phyloP scores from a whole-genome alignment of 495 filamentous ascomycete genomes.

The Immersiella caudata region DNA sequence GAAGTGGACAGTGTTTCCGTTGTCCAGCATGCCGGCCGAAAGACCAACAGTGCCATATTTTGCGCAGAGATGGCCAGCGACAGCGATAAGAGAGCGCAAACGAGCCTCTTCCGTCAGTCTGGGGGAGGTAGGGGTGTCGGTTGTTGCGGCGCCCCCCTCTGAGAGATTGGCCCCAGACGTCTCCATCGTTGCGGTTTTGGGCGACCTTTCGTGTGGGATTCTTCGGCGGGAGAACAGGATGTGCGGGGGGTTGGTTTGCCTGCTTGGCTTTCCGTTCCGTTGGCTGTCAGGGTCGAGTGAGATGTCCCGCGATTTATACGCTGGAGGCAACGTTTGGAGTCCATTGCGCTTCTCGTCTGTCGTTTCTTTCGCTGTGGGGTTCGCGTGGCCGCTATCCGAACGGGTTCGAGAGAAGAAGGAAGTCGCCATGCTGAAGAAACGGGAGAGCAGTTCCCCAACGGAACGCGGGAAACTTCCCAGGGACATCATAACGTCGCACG shows the following conservation, averaged over 20 bases:
- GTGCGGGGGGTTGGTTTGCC: neutral
- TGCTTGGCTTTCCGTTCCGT: neutral
- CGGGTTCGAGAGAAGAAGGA: neutral
- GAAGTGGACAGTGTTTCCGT: neutral
- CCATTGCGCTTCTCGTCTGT: neutral
- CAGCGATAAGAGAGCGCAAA: neutral
- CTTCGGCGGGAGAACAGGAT: neutral
- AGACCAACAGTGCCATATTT: conserved; percentile 16
- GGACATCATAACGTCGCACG: neutral
- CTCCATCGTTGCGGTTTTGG: neutral
- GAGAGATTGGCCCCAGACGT: neutral
- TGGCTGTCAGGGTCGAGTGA: neutral
- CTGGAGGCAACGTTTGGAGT: neutral
- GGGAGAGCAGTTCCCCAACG: neutral
- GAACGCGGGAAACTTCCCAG: neutral
- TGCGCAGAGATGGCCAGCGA: neutral
- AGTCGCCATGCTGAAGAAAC: neutral
- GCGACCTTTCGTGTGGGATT: neutral
- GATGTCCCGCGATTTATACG: neutral
- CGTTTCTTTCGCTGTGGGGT: neutral
- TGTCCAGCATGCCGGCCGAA: conserved; percentile 2
- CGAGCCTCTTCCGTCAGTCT: neutral
- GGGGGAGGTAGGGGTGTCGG: neutral
- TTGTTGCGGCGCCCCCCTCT: neutral
- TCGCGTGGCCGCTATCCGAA: neutral